phyloP scores from a whole-genome alignment of 2,329 filamentous ascomycete species.

The Aurifilum marmelostoma region DNA sequence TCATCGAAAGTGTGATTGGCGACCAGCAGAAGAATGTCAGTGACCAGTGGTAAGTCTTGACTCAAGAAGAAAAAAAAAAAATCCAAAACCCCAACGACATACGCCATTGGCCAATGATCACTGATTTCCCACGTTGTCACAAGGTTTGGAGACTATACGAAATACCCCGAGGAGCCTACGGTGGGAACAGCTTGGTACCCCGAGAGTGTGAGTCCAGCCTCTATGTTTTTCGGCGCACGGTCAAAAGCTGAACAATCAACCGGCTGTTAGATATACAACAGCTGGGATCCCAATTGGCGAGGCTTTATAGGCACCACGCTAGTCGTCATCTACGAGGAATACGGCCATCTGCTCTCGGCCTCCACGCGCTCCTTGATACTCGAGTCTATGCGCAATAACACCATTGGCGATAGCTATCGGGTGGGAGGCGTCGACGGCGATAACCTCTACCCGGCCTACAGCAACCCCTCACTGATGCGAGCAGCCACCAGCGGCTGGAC shows the following conservation, averaged over 20 bases:
- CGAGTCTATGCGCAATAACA: conserved; percentile 57
- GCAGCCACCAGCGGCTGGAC: conserved; percentile 63
- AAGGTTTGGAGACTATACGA: conserved; percentile 55
- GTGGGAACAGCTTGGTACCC: conserved; percentile 56
- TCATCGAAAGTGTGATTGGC: conserved; percentile 56
- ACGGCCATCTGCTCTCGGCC: conserved; percentile 47
- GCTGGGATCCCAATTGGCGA: conserved; percentile 68
- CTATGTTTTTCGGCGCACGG: neutral
- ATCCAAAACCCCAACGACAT: too few species aligned
- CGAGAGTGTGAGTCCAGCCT: conserved; percentile 9
- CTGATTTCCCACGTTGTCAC: too few species aligned
- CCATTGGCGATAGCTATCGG: conserved; percentile 63
- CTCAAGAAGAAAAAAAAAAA: too few species aligned
- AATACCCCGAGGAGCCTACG: conserved; percentile 59
- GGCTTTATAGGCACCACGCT: conserved; percentile 64
- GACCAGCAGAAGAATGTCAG: conserved; percentile 56
- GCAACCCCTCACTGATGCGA: conserved; percentile 64
- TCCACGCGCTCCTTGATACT: conserved; percentile 49
- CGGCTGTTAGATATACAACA: conserved; percentile 58
- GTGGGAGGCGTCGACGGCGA: conserved; percentile 63
- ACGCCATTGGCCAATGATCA: too few species aligned
- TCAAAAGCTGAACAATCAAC: too few species aligned
- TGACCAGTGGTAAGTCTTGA: conserved; percentile 54
- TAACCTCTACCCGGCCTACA: conserved; percentile 65
- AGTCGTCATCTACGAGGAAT: conserved; percentile 63